phyloP scores from a whole-genome alignment of 2,329 filamentous ascomycete genomes.

The Myriosclerotinia curreyana region DNA sequence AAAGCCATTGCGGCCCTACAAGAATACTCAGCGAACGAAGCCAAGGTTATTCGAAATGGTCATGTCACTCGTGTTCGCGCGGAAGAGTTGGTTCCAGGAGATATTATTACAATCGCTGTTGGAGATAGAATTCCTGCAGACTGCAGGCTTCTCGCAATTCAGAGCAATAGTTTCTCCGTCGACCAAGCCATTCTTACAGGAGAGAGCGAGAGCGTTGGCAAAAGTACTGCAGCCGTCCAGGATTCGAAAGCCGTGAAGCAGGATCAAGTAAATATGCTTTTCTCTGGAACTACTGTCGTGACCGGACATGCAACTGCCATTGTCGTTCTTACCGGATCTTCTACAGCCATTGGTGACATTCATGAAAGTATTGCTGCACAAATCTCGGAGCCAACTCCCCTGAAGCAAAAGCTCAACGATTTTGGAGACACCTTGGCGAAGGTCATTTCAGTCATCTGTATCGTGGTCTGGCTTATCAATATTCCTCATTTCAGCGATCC shows the following conservation, averaged over 20 bases:
- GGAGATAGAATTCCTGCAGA: slow-evolving; percentile 94
- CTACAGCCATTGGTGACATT: slow-evolving; percentile 95
- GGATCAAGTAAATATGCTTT: slow-evolving; percentile 96
- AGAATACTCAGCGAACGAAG: slow-evolving; percentile 98
- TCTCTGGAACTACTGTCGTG: slow-evolving; percentile 96
- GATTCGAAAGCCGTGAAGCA: slow-evolving; percentile 90
- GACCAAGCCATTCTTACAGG: slow-evolving; percentile 97
- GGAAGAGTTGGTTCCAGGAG: slow-evolving; percentile 94
- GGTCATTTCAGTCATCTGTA: slow-evolving; percentile 95
- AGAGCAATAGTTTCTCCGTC: slow-evolving; percentile 95
- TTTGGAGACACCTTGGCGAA: slow-evolving; percentile 96
- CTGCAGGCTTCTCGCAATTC: slow-evolving; percentile 82
- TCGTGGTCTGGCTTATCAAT: slow-evolving; percentile 98
- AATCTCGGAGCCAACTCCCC: slow-evolving; percentile 92
- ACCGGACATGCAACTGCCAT: slow-evolving; percentile 89
- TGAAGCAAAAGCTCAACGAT: slow-evolving; percentile 98
- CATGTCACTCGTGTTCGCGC: slow-evolving; percentile 81
- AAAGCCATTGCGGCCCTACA: slow-evolving; percentile 97
- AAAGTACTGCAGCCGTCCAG: slow-evolving; percentile 66
- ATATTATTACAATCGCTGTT: slow-evolving; percentile 82
- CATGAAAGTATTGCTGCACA: slow-evolving; percentile 98
- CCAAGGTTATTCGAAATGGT: slow-evolving; percentile 81
- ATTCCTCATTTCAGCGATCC: slow-evolving; percentile 96
- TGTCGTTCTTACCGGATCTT: slow-evolving; percentile 83
- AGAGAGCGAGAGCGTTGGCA: slow-evolving; percentile 94